phyloP scores from a whole-genome alignment of 495 filamentous ascomycete genomes.

The Collariella sp. region DNA sequence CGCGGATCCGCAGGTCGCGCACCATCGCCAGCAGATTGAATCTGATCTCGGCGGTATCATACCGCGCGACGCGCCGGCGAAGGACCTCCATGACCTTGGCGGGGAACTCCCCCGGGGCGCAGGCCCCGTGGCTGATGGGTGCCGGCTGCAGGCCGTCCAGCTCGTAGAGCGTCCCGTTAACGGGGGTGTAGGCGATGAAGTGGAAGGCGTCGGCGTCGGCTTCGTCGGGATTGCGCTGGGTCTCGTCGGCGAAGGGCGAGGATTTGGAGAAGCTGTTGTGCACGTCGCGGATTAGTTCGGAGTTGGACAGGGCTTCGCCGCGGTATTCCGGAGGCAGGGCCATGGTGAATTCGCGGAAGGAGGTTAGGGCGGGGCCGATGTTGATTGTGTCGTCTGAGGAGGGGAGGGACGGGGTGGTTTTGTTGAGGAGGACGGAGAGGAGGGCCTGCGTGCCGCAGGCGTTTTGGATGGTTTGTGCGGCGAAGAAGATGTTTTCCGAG shows the following conservation, averaged over 20 bases:
- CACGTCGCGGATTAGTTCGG: conserved; percentile 76
- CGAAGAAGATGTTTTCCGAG: conserved; percentile 79
- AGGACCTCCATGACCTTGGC: conserved; percentile 80
- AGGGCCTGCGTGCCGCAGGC: conserved; percentile 97
- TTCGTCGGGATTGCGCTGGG: conserved; percentile 51
- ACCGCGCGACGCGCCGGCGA: conserved; percentile 72
- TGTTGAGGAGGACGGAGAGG: conserved; percentile 85
- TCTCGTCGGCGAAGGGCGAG: conserved; percentile 88
- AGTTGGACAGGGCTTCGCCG: conserved; percentile 54
- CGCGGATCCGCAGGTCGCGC: conserved; percentile 64
- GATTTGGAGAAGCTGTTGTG: conserved; percentile 90
- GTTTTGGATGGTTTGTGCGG: conserved; percentile 96
- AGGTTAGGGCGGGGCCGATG: conserved; percentile 52
- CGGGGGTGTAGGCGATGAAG: conserved; percentile 88
- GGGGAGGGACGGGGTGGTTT: conserved; percentile 35
- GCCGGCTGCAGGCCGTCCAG: conserved; percentile 89
- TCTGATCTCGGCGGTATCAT: conserved; percentile 78
- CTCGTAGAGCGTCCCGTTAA: conserved; percentile 78
- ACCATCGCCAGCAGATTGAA: conserved; percentile 96
- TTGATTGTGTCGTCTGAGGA: conserved; percentile 30
- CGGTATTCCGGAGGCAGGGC: conserved; percentile 73
- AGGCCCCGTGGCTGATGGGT: conserved; percentile 79
- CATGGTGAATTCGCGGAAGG: conserved; percentile 88
- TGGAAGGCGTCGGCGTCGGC: conserved; percentile 81
- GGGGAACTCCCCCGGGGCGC: conserved; percentile 60